Conservation (phyloP, 1,284 basidiomycete genomes). For the Fistulinella cinereoalba region DNA sequence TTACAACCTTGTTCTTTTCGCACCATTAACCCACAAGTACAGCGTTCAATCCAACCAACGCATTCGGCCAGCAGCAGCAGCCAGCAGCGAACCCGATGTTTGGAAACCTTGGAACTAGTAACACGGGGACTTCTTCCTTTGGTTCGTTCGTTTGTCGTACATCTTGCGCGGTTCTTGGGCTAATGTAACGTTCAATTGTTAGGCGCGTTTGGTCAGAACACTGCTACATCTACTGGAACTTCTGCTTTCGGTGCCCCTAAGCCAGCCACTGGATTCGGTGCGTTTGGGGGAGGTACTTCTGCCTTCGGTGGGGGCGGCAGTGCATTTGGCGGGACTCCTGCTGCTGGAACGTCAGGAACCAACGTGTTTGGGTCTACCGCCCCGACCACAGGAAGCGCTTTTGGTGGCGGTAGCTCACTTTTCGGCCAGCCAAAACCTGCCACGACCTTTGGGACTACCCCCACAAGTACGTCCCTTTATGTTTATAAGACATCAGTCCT, state of each 20-base stretch:
- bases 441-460: conserved; percentile 46
- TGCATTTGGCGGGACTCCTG: conserved; percentile 30
- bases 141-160: conserved; percentile 43
- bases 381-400: conserved; percentile 36
- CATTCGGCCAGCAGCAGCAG: conserved; percentile 52
- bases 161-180: conserved; percentile 12
- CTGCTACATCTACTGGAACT: conserved; percentile 36
- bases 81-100: conserved; percentile 79
- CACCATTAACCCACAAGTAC: conserved; percentile 30
- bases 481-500: neutral
- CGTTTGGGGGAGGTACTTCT: conserved; percentile 52
- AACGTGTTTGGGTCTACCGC: conserved; percentile 46
- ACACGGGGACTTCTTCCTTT: conserved; percentile 48
- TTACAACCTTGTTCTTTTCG: conserved; percentile 30
- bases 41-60: conserved; percentile 45
- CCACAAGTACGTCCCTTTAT: conserved; percentile 32
- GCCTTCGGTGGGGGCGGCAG: conserved; percentile 37
- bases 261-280: conserved; percentile 65
- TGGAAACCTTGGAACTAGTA: conserved; percentile 50
- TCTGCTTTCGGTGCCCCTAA: conserved; percentile 63
- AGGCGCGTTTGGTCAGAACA: conserved; percentile 61
- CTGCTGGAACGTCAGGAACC: conserved; percentile 33
- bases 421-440: conserved; percentile 51
- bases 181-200: conserved; percentile 15
- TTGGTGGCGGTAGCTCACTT: conserved; percentile 41